Conservation (phyloP, 257 asterid genomes). For the Nicotiana paniculata region DNA sequence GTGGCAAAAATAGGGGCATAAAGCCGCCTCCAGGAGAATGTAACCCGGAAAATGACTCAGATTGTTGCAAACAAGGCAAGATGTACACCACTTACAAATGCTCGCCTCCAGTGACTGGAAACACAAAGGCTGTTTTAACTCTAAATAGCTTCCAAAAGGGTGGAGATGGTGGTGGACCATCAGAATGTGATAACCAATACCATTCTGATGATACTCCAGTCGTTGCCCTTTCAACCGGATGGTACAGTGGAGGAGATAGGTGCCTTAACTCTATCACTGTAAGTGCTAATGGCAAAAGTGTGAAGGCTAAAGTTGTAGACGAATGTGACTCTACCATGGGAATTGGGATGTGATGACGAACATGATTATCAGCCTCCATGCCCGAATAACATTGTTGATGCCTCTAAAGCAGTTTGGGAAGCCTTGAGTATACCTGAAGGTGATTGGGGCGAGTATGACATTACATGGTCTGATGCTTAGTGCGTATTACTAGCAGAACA, state of each 20-base stretch:
- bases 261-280: constrained; percentile 21
- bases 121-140: constrained; percentile 32
- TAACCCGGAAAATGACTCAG: constrained; percentile 32
- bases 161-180: constrained; percentile 39
- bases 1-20: constrained; percentile 26
- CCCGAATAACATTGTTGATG: constrained; percentile 42
- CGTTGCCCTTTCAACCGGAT: constrained; percentile 40
- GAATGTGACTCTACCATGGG: constrained; percentile 39
- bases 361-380: constrained; percentile 50
- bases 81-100: constrained; percentile 30
- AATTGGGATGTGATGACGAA: constrained; percentile 30
- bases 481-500: neutral
- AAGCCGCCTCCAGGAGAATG: constrained; percentile 41
- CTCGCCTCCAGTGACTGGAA: constrained; percentile 23
- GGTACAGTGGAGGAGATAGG: constrained; percentile 29
- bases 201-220: constrained; percentile 32
- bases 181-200: constrained; percentile 35
- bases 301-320: constrained; percentile 35
- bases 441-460: constrained; percentile 32
- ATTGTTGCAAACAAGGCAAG: constrained; percentile 27
- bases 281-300: constrained; percentile 29
- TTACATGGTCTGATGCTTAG: constrained; percentile 41
- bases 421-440: constrained; percentile 28
- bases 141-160: constrained; percentile 40
- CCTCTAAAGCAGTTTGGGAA: constrained; percentile 40